These are phyloP conservation scores for Epichloe hybrida DNA, from an alignment of 2,329 filamentous ascomycete genomes.

Conservation along the genomic window DNA sequence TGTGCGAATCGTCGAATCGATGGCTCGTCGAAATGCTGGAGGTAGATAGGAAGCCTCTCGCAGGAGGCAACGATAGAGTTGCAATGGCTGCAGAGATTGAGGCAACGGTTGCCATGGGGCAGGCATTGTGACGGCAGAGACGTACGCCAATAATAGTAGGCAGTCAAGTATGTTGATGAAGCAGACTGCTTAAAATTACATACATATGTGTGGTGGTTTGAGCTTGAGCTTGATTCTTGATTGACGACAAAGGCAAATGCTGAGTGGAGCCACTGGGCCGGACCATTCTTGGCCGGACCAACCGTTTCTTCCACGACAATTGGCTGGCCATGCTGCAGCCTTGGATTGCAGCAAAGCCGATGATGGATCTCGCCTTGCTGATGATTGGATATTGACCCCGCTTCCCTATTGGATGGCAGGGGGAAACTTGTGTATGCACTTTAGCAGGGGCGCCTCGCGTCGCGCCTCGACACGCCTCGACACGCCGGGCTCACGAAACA, in stretches of 20 bases:
- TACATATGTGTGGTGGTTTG: not conserved
- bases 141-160: not conserved
- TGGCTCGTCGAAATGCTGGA: constrained; percentile 30
- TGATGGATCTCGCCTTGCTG: not conserved
- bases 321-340: not conserved
- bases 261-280: no score
- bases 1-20: constrained; percentile 28
- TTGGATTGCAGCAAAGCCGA: not conserved
- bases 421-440: not conserved
- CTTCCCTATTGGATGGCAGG: not conserved
- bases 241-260: no score
- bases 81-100: constrained; percentile 13
- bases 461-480: constrained; percentile 14
- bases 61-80: constrained; percentile 44
- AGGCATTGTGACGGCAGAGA: constrained; percentile 13
- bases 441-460: constrained; percentile 1
- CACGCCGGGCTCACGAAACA: constrained; percentile 19
- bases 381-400: not conserved
- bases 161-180: not conserved
- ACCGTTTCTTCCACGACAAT: not conserved
- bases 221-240: not conserved
- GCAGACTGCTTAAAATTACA: no score
- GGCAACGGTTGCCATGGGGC: constrained; percentile 14
- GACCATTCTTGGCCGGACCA: not conserved
- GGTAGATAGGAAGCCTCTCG: constrained; percentile 49